Conservation (phyloP, 768 basidiomycete species). For the Infundibulicybe gibba region DNA sequence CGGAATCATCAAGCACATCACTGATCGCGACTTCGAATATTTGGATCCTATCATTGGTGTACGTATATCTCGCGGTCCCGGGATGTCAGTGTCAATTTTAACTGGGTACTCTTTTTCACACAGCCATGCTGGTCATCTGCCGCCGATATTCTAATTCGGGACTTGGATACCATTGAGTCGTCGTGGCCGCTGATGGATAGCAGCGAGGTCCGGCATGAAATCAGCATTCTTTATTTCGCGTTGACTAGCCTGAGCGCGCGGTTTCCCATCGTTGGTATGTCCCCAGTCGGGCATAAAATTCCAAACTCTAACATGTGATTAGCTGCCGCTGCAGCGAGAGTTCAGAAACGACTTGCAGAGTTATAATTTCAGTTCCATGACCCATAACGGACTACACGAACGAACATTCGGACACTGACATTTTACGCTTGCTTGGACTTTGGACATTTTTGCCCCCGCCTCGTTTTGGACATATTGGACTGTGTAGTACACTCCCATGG, state of each 20-base stretch:
- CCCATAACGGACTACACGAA: not conserved
- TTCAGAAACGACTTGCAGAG: slow-evolving; percentile 38
- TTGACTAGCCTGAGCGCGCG: slow-evolving; percentile 57
- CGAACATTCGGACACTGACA: not conserved
- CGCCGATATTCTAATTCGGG: slow-evolving; percentile 63
- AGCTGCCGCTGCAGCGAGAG: slow-evolving; percentile 35
- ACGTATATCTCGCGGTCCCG: slow-evolving; percentile 21
- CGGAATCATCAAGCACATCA: slow-evolving; percentile 57
- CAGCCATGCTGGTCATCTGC: slow-evolving; percentile 73
- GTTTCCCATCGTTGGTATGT: slow-evolving; percentile 56
- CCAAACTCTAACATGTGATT: not conserved
- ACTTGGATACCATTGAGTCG: slow-evolving; percentile 59
- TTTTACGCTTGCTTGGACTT: not conserved
- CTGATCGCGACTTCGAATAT: slow-evolving; percentile 62
- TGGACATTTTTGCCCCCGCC: not conserved
- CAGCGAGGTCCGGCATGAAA: slow-evolving; percentile 58
- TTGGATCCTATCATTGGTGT: slow-evolving; percentile 81
- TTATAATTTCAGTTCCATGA: slow-evolving; percentile 8
- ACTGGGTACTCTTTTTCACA: not conserved
- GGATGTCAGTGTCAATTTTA: too few relatives aligned
- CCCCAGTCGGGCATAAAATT: not conserved
- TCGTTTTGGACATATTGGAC: too few relatives aligned
- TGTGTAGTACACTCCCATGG: too few relatives aligned
- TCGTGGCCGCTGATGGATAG: slow-evolving; percentile 61
- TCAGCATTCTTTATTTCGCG: slow-evolving; percentile 57